Evolutionary conservation across 495 filamentous ascomycete genomes (phyloP), one percentile per base, ranked within the genome.

Genomic region (Haplographium delicatum): DNA sequence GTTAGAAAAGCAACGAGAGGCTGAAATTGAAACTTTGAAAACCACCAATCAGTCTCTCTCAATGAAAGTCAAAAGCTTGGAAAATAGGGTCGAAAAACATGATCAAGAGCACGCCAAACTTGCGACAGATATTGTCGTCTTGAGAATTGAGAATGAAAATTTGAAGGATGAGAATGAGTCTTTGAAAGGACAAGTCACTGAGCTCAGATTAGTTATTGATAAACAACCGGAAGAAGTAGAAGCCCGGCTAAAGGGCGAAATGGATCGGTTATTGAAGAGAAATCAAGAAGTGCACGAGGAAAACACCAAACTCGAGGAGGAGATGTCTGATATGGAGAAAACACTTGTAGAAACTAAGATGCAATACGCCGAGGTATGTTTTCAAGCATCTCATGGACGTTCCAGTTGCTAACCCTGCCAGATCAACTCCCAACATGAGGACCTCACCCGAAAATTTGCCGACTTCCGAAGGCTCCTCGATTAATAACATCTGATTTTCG

Each of bases 201-300:
- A 95, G 63, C 72, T 99, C 41, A 80, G 85, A 60, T 79, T 78
- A 35, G 82, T 96, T 24, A 88, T 96, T 10, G 87, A 95, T 59
- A 84, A 81, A 57, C 94, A 99, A 62, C 86, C 93, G 0, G 81
- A 77, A 15, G 91, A 97, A 62, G 85, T 97, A 3, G 94, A 99
- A 68, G 73, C 79, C 33, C 76, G 80, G 47, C 80, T 96, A 56
- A 81, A 83, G 62, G 79, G 74, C 4, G 91, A 99, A 68, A 91
- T 95, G 75, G 91, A 96, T 25, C 80, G 86, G 11, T 81, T 96
- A 59, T 91, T 97, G 83, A 81, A 88, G 64, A 81, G 90, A 47
- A 97, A 97, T 62, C 75, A 85, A 23, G 91, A 94, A 60, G 91
- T 97, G 15, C 91, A 96, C 61, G 90, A 95, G 43, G 90, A 96